A percentile compares a stretch with the other conserved stretches of the same genome.
Conservation (phyloP, 83 land plant species). For the Thuja plicata region DNA sequence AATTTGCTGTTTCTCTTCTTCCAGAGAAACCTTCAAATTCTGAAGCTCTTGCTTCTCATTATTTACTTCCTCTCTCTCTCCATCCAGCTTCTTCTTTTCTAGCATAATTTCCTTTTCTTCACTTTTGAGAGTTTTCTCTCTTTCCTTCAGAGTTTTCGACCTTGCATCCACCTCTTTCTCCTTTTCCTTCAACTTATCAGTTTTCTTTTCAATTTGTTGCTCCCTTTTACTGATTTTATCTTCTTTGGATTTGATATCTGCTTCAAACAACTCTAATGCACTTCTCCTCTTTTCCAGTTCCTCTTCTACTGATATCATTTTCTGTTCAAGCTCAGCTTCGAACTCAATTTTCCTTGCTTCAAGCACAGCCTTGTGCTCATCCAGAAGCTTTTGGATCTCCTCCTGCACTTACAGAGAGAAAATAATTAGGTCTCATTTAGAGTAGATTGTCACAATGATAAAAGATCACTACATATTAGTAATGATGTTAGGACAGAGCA, state of each 20-base stretch:
- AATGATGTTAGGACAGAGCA: not conserved
- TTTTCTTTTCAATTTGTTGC: constrained; percentile 51
- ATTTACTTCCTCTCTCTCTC: constrained; percentile 43
- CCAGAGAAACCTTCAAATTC: constrained; percentile 30
- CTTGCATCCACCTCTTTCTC: constrained; percentile 61
- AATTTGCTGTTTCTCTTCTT: constrained; percentile 40
- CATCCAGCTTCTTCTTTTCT: constrained; percentile 43
- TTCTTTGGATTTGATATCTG: constrained; percentile 42
- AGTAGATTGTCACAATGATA: not conserved
- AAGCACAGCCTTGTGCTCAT: constrained; percentile 52
- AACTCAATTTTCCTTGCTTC: constrained; percentile 53
- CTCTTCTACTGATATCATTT: constrained; percentile 43
- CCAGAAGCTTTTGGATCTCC: constrained; percentile 56
- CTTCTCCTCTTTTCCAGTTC: constrained; percentile 48
- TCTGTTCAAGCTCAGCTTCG: constrained; percentile 61
- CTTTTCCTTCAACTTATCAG: constrained; percentile 58
- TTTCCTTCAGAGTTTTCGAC: constrained; percentile 45
- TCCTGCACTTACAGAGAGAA: constrained; percentile 32
- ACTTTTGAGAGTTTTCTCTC: constrained; percentile 46
- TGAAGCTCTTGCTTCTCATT: constrained; percentile 49
- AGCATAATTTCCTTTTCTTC: constrained; percentile 62
- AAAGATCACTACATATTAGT: not conserved
- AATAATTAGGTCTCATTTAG: not conserved
- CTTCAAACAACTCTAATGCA: constrained; percentile 52
- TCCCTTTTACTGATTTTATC: constrained; percentile 61